Evolutionary conservation across 352 stramenopile species (phyloP).

Genomic region (Phytophthora sp.): DNA sequence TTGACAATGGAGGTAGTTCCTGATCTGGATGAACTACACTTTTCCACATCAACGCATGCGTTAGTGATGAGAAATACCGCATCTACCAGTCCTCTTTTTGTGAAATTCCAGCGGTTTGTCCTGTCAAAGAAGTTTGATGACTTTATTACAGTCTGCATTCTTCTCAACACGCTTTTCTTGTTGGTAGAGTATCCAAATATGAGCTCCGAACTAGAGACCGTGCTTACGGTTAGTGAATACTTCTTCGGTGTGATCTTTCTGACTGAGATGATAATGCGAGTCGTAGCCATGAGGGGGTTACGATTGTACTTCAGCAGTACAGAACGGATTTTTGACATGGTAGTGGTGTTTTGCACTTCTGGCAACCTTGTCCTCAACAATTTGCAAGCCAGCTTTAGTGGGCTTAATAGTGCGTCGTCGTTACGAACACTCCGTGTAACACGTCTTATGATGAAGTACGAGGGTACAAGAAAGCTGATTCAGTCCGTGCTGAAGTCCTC

Average conservation of each 20-base stretch:
- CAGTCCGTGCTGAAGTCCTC: constrained; percentile 81
- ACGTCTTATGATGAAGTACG: constrained; percentile 83
- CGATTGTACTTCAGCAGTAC: constrained; percentile 57
- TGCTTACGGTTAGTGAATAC: constrained; percentile 71
- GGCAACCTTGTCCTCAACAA: constrained; percentile 80
- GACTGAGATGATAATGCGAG: constrained; percentile 64
- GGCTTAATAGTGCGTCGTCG: constrained; percentile 70
- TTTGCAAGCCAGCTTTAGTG: constrained; percentile 54
- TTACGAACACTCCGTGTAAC: constrained; percentile 74
- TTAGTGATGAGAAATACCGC: constrained; percentile 30
- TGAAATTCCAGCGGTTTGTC: constrained; percentile 53
- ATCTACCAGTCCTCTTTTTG: constrained; percentile 19
- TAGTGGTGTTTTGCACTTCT: constrained; percentile 73
- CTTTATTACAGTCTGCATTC: constrained; percentile 70
- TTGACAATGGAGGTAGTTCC: constrained; percentile 28
- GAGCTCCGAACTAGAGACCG: constrained; percentile 27
- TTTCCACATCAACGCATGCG: constrained; percentile 34
- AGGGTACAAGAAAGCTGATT: constrained; percentile 79
- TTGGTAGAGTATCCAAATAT: constrained; percentile 77
- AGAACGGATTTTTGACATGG: constrained; percentile 73
- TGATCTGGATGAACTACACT: constrained; percentile 19
- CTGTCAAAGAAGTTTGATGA: constrained; percentile 81
- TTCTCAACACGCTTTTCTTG: constrained; percentile 70
- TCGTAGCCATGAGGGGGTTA: constrained; percentile 62
- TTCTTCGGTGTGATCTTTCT: constrained; percentile 72